Conservation (phyloP, 805 yeast species). For the Yarrowia sp. region DNA sequence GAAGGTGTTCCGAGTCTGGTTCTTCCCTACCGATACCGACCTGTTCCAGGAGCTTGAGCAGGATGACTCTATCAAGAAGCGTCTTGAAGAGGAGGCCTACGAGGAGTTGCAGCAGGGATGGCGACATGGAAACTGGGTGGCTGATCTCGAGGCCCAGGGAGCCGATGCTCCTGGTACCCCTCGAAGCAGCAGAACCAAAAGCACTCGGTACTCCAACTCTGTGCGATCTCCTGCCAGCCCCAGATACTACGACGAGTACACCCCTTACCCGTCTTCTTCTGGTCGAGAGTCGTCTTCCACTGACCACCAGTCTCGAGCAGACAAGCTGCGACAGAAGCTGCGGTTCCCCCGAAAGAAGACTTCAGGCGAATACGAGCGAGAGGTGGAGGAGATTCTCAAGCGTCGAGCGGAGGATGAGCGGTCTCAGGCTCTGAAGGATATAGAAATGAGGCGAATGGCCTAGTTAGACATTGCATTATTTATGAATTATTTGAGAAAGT, state of each 20-base stretch:
- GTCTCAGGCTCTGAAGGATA: constrained; percentile 29
- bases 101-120: constrained; percentile 57
- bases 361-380: constrained; percentile 49
- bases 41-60: constrained; percentile 79
- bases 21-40: constrained; percentile 78
- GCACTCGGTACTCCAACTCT: constrained; percentile 26
- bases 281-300: constrained; percentile 10
- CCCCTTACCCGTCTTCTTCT: constrained; percentile 15
- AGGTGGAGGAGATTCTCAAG: constrained; percentile 50
- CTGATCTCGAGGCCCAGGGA: constrained; percentile 35
- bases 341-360: constrained; percentile 45
- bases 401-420: constrained; percentile 49
- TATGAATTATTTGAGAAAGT: neutral
- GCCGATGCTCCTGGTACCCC: constrained; percentile 20
- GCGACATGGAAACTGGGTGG: constrained; percentile 38
- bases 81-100: constrained; percentile 75
- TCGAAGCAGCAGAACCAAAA: constrained; percentile 36
- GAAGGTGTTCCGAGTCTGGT: constrained; percentile 61
- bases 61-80: constrained; percentile 66
- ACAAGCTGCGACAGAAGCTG: constrained; percentile 45
- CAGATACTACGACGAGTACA: constrained; percentile 32
- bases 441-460: constrained; percentile 37
- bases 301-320: constrained; percentile 33
- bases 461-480: constrained; percentile 39
- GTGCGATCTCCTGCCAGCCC: constrained; percentile 26